Evolutionary conservation across 441 rosid species (phyloP).

Genomic region (Jatropha multifida): DNA sequence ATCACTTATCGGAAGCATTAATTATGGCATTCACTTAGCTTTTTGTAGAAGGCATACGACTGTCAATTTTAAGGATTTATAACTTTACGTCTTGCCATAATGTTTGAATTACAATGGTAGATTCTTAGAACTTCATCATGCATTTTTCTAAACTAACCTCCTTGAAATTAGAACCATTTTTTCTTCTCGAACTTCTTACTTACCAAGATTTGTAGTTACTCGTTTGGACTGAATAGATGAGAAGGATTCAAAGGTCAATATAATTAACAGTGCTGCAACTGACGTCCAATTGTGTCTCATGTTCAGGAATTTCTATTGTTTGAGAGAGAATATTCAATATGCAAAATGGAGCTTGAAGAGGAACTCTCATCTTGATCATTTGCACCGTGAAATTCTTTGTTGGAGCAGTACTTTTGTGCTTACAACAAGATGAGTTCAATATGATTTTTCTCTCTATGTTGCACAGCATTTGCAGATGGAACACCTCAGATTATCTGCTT

Average conservation of each 20-base stretch:
- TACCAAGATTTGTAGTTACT: not conserved
- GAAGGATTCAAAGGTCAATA: not conserved
- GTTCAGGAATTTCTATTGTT: slow-evolving; percentile 81
- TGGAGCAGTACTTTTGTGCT: not conserved
- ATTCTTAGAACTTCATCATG: not conserved
- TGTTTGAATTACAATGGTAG: not conserved
- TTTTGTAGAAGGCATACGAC: not conserved
- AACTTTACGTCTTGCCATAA: not conserved
- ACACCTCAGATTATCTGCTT: not conserved
- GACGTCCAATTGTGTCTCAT: slow-evolving; percentile 4
- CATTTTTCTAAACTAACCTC: not conserved
- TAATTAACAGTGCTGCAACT: slow-evolving; percentile 8
- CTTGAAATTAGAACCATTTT: not conserved
- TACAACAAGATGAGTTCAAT: not conserved
- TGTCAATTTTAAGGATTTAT: not conserved
- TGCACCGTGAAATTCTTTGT: not conserved
- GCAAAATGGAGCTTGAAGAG: slow-evolving; percentile 76
- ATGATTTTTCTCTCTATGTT: not conserved
- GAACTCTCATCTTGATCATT: slow-evolving; percentile 34
- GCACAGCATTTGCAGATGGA: not conserved
- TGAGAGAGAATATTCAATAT: slow-evolving; percentile 81
- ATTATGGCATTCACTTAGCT: not conserved
- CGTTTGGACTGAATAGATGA: not conserved
- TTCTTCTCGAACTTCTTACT: not conserved
- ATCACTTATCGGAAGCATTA: not conserved